phyloP scores from a whole-genome alignment of 352 stramenopile species.

The Pythium aristosporum region DNA sequence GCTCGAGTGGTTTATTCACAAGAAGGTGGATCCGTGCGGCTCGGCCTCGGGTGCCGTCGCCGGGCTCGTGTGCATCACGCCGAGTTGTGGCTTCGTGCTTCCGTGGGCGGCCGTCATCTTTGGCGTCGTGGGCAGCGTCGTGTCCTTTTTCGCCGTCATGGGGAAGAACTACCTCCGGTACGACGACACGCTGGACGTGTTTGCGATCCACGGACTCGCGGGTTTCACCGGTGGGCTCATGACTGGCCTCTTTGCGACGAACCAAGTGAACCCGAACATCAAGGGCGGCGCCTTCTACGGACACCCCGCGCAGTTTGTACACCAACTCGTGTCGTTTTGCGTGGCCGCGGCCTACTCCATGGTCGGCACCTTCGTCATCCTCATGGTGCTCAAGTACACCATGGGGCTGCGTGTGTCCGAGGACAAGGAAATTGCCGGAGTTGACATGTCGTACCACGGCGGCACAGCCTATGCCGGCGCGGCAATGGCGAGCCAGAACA shows the following conservation, averaged over 20 bases:
- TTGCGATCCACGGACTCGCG: slow-evolving; percentile 68
- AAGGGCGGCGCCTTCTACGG: slow-evolving; percentile 56
- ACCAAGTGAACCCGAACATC: slow-evolving; percentile 54
- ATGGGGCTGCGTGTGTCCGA: slow-evolving; percentile 67
- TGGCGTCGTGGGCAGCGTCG: slow-evolving; percentile 49
- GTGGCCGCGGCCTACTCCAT: slow-evolving; percentile 67
- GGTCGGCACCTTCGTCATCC: slow-evolving; percentile 62
- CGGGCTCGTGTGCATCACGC: slow-evolving; percentile 66
- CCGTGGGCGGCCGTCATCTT: slow-evolving; percentile 72
- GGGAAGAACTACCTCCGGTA: slow-evolving; percentile 70
- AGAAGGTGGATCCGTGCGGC: slow-evolving; percentile 66
- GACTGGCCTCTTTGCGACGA: slow-evolving; percentile 69
- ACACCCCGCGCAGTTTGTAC: slow-evolving; percentile 39
- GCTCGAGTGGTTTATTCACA: slow-evolving; percentile 50
- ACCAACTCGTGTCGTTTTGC: slow-evolving; percentile 56
- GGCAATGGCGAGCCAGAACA: slow-evolving; percentile 32
- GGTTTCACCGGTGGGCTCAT: slow-evolving; percentile 63
- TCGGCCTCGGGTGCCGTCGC: slow-evolving; percentile 61
- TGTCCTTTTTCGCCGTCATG: slow-evolving; percentile 51
- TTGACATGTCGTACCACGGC: slow-evolving; percentile 81
- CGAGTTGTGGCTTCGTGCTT: slow-evolving; percentile 66
- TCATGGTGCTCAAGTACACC: slow-evolving; percentile 68
- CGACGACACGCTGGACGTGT: slow-evolving; percentile 79
- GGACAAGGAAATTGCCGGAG: slow-evolving; percentile 75
- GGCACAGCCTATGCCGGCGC: slow-evolving; percentile 49